These are phyloP conservation scores for Peronosclerospora sorghi DNA, from an alignment of 352 stramenopile species.

Conservation along the genomic window DNA sequence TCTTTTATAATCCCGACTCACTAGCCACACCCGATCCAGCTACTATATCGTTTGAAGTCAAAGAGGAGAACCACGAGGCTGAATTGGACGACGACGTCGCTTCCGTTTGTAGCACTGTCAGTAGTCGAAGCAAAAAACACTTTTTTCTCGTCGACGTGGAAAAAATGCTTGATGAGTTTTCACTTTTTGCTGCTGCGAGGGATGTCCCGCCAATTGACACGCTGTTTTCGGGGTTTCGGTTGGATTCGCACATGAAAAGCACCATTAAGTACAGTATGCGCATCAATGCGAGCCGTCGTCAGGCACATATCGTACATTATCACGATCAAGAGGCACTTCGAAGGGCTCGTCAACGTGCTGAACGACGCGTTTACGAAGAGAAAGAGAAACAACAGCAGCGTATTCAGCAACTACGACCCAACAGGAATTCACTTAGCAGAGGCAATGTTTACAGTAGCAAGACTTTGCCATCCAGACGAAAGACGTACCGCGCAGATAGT, in stretches of 20 bases:
- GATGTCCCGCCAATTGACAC: conserved; percentile 36
- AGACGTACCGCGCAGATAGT: conserved; percentile 41
- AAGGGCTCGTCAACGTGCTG: conserved; percentile 39
- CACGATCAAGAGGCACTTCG: conserved; percentile 43
- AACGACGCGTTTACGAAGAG: conserved; percentile 57
- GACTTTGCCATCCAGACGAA: conserved; percentile 27
- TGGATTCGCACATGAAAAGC: conserved; percentile 68
- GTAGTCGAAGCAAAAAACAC: conserved; percentile 20
- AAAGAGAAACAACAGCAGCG: conserved; percentile 52
- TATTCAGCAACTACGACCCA: conserved; percentile 35
- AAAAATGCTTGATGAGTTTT: conserved; percentile 21
- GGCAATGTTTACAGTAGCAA: conserved; percentile 35
- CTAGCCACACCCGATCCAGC: conserved; percentile 5
- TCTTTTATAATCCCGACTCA: conserved; percentile 30
- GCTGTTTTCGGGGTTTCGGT: conserved; percentile 49
- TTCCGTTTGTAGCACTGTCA: conserved; percentile 10
- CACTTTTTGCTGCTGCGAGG: conserved; percentile 27
- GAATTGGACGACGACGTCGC: conserved; percentile 17
- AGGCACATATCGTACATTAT: conserved; percentile 61
- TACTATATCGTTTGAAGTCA: conserved; percentile 1
- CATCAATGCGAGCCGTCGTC: conserved; percentile 58
- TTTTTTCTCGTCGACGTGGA: conserved; percentile 31
- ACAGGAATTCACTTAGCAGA: conserved; percentile 18
- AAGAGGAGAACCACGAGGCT: conserved; percentile 1
- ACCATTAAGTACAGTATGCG: conserved; percentile 66